phyloP scores from a whole-genome alignment of 106 monocot genomes.

The Apostasia shenzhenica region DNA sequence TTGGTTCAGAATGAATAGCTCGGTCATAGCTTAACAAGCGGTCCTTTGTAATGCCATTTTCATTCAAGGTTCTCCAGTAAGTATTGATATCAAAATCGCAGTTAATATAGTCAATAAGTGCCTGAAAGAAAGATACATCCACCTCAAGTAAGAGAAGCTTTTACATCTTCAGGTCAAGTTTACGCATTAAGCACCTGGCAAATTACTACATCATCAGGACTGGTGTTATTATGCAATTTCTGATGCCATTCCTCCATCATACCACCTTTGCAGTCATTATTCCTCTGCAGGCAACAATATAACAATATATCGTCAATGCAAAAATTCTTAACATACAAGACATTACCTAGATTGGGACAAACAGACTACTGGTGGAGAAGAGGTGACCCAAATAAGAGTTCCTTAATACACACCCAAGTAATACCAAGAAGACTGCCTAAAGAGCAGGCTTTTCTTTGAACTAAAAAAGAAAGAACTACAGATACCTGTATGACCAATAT shows the following conservation, averaged over 20 bases:
- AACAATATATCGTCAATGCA: background rate
- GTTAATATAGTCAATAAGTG: slow-evolving; percentile 82
- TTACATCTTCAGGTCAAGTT: background rate
- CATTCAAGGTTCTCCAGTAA: slow-evolving; percentile 80
- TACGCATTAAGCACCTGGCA: slow-evolving; percentile 67
- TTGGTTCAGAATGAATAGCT: slow-evolving; percentile 88
- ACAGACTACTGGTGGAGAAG: background rate
- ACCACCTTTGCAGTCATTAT: slow-evolving; percentile 92
- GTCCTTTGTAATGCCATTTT: slow-evolving; percentile 86
- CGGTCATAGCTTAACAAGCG: slow-evolving; percentile 92
- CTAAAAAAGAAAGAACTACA: background rate
- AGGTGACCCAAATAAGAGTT: background rate
- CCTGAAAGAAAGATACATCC: slow-evolving; percentile 43
- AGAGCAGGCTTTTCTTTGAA: slow-evolving; percentile 2
- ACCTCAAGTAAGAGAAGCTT: background rate
- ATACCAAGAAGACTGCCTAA: background rate
- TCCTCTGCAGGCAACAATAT: slow-evolving; percentile 47
- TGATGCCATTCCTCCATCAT: slow-evolving; percentile 99
- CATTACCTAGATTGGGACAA: background rate
- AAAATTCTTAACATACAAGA: background rate
- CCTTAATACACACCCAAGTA: background rate
- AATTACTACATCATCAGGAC: slow-evolving; percentile 97
- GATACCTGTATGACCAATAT: slow-evolving; percentile 91
- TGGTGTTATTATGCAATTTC: slow-evolving; percentile 97
- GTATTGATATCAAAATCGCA: slow-evolving; percentile 68